A percentile compares a stretch with the other conserved stretches of the same genome.
Conservation (phyloP, 257 asterid species). For the Lycium barbarum region DNA sequence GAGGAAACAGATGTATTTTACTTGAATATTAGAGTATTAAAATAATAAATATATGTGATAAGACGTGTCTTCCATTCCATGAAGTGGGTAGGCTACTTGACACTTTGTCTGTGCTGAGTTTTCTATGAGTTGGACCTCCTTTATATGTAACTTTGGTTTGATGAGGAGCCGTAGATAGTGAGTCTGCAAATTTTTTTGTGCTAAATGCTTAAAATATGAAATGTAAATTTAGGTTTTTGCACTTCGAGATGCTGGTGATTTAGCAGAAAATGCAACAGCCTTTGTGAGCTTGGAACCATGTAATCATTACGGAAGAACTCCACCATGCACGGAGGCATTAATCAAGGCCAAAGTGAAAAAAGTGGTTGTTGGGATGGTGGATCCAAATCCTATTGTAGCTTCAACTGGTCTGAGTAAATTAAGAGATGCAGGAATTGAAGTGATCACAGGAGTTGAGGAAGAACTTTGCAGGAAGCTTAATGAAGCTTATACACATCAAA, state of each 20-base stretch:
- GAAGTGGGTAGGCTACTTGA: background rate
- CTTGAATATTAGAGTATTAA: conserved; percentile 12
- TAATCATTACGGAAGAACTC: conserved; percentile 95
- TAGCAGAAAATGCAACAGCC: conserved; percentile 83
- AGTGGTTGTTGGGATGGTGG: conserved; percentile 95
- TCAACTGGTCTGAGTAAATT: conserved; percentile 75
- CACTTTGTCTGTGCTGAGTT: background rate
- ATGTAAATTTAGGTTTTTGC: conserved; percentile 74
- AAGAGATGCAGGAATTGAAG: conserved; percentile 81
- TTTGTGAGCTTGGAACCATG: conserved; percentile 96
- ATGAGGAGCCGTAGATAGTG: background rate
- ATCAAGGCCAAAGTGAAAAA: conserved; percentile 79
- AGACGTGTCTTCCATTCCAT: background rate
- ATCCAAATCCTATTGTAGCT: conserved; percentile 90
- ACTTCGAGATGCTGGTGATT: conserved; percentile 82
- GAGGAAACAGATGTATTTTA: background rate
- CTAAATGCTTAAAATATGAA: background rate
- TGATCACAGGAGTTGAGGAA: conserved; percentile 82
- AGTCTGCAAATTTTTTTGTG: background rate
- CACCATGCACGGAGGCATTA: conserved; percentile 92
- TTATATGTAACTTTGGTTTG: background rate
- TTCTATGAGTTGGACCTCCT: background rate
- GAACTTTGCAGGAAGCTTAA: conserved; percentile 75
- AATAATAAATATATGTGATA: background rate
- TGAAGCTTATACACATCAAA: conserved; percentile 79